A percentile compares a stretch with the other conserved stretches of the same genome.
These are phyloP conservation scores for Begonia masoniana DNA, from an alignment of 306 rosid species.

Conservation along the genomic window DNA sequence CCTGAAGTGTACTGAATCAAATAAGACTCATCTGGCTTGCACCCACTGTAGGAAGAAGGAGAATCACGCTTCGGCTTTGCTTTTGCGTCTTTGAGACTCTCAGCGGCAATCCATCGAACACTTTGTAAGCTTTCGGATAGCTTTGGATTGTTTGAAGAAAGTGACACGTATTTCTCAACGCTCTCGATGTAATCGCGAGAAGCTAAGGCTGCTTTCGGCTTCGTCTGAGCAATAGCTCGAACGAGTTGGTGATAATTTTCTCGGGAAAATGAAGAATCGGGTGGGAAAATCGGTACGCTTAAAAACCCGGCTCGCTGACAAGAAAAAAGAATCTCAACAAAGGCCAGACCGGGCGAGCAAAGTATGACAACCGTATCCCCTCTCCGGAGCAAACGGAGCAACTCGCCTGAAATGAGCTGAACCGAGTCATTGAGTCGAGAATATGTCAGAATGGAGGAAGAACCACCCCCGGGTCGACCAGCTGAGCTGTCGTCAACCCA, in stretches of 20 bases:
- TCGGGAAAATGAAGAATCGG: slow-evolving; percentile 33
- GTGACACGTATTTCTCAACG: slow-evolving; percentile 24
- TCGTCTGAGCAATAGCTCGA: slow-evolving; percentile 49
- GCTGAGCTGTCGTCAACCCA: slow-evolving; percentile 33
- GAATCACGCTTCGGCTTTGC: not conserved
- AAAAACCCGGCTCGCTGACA: slow-evolving; percentile 73
- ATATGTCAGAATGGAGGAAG: slow-evolving; percentile 25
- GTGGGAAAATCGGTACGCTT: slow-evolving; percentile 52
- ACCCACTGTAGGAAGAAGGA: slow-evolving; percentile 26
- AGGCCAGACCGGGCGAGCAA: slow-evolving; percentile 55
- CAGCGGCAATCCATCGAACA: slow-evolving; percentile 40
- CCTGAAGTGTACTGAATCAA: slow-evolving; percentile 81
- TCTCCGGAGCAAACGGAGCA: slow-evolving; percentile 27
- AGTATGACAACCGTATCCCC: slow-evolving; percentile 41
- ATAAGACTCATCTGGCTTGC: slow-evolving; percentile 37
- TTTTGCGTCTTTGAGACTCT: slow-evolving; percentile 13
- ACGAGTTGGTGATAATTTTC: slow-evolving; percentile 42
- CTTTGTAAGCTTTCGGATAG: slow-evolving; percentile 23
- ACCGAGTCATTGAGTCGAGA: slow-evolving; percentile 42
- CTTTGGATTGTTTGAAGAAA: slow-evolving; percentile 12
- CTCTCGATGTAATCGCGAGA: slow-evolving; percentile 25
- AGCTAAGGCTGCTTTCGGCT: slow-evolving; percentile 75
- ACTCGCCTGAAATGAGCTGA: slow-evolving; percentile 22
- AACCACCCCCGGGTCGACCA: not conserved
- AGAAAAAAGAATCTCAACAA: slow-evolving; percentile 47